These are phyloP conservation scores for Talaromyces liani DNA, from an alignment of 495 filamentous ascomycete genomes.

Conservation along the genomic window DNA sequence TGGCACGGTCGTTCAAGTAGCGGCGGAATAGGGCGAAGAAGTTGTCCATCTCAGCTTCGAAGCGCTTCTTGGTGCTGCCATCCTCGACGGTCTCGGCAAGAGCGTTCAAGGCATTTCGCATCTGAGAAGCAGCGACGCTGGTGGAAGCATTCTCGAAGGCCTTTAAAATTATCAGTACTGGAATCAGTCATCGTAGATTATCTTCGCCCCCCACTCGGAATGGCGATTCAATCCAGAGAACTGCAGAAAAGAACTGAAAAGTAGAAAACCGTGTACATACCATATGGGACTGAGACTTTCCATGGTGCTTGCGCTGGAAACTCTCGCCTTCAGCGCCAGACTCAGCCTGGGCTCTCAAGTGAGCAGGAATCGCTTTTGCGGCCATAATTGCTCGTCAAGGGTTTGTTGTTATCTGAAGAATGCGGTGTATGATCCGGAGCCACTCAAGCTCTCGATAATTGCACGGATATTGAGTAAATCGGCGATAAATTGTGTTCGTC, in stretches of 20 bases:
- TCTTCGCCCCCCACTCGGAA: not conserved
- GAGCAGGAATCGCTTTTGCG: slow-evolving; percentile 63
- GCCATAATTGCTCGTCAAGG: slow-evolving; percentile 50
- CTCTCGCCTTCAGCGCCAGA: slow-evolving; percentile 44
- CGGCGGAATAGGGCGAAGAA: slow-evolving; percentile 98
- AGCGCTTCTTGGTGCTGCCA: slow-evolving; percentile 73
- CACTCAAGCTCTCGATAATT: not conserved
- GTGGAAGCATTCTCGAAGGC: slow-evolving; percentile 99
- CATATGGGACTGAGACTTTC: slow-evolving; percentile 93
- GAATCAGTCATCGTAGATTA: not conserved
- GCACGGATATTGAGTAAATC: not conserved
- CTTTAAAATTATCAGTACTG: slow-evolving; percentile 37
- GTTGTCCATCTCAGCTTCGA: slow-evolving; percentile 99
- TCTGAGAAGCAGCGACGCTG: slow-evolving; percentile 93
- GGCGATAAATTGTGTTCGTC: not conserved
- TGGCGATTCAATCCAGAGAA: no score
- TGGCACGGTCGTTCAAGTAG: slow-evolving; percentile 98
- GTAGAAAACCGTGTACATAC: slow-evolving; percentile 50
- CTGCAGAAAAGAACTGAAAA: not conserved
- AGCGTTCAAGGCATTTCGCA: slow-evolving; percentile 94
- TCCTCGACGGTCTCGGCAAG: slow-evolving; percentile 87
- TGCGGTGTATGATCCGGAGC: not conserved
- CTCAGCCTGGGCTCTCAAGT: slow-evolving; percentile 59
- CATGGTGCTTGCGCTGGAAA: slow-evolving; percentile 71
- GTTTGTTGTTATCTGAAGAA: slow-evolving; percentile 15